Conservation (phyloP, 306 rosid species). For the Comarum palustre region DNA sequence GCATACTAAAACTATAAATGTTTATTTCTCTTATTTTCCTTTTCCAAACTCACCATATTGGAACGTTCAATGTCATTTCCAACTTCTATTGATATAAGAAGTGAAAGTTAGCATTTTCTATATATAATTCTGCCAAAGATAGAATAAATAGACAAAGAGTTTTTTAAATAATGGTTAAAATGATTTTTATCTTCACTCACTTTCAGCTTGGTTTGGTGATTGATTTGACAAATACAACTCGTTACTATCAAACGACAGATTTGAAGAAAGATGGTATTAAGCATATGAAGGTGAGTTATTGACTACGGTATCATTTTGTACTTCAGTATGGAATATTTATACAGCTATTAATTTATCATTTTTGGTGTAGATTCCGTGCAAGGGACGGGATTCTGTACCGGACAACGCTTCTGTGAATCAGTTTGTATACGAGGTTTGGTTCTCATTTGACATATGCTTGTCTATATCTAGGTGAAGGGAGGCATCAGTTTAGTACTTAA, state of each 20-base stretch:
- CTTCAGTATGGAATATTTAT: conserved; percentile 21
- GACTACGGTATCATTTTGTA: conserved; percentile 21
- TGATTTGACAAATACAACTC: conserved; percentile 88
- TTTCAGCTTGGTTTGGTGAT: conserved; percentile 97
- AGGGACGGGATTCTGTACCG: conserved; percentile 90
- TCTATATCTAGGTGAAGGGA: not conserved
- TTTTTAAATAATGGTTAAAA: conserved; percentile 1
- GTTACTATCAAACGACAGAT: conserved; percentile 78
- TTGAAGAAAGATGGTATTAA: conserved; percentile 94
- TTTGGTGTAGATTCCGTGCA: conserved; percentile 82
- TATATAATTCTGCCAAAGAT: not conserved
- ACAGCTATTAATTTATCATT: conserved; percentile 20
- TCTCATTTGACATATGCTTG: conserved; percentile 29
- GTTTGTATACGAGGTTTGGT: conserved; percentile 85
- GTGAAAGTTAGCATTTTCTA: not conserved
- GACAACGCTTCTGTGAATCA: conserved; percentile 82
- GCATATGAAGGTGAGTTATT: conserved; percentile 74
- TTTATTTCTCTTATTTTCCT: not conserved
- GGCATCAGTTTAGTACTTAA: not conserved
- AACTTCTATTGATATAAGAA: not conserved
- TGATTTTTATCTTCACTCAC: conserved; percentile 28
- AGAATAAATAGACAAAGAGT: not conserved
- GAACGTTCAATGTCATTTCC: not conserved
- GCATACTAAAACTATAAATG: conserved; percentile 16
- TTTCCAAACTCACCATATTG: not conserved